Evolutionary conservation across 1,139 yeast genomes (phyloP).

Genomic region (Groenewaldozyma auringiensis): DNA sequence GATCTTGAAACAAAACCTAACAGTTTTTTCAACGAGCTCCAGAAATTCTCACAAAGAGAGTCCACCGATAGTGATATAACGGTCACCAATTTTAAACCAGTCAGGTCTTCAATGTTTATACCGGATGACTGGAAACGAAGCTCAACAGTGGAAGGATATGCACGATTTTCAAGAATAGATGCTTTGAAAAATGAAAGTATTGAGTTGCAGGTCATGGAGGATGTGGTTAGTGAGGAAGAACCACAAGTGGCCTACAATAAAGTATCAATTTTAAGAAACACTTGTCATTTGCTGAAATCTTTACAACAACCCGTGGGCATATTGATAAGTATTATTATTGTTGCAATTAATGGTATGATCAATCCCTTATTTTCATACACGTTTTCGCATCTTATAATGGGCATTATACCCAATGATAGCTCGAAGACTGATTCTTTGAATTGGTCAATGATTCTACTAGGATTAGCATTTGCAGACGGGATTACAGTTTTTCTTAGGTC

Average conservation of each 20-base stretch:
- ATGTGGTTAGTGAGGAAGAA: neutral
- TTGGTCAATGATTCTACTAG: slow-evolving; percentile 65
- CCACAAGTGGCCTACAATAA: neutral
- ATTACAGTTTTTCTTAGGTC: slow-evolving; percentile 45
- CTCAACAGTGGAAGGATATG: neutral
- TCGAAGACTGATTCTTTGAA: slow-evolving; percentile 33
- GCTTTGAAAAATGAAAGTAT: slow-evolving; percentile 3
- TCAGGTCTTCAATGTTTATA: neutral
- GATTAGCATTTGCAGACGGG: slow-evolving; percentile 57
- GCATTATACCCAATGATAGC: slow-evolving; percentile 26
- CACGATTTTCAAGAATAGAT: neutral
- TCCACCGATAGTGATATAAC: slow-evolving; percentile 1
- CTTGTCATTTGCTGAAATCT: slow-evolving; percentile 8
- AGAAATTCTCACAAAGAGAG: neutral
- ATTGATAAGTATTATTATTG: slow-evolving; percentile 45
- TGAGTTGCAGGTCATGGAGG: neutral
- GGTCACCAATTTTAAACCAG: neutral
- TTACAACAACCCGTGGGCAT: slow-evolving; percentile 42
- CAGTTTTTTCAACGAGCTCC: neutral
- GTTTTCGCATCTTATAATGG: slow-evolving; percentile 56
- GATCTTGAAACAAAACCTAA: slow-evolving; percentile 25
- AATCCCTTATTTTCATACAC: slow-evolving; percentile 76
- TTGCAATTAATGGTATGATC: slow-evolving; percentile 54
- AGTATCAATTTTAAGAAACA: neutral
- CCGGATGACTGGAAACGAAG: neutral